A percentile compares a stretch with the other conserved stretches of the same genome.
Conservation (phyloP, 164 flowering plant species). For the Macadamia tetraphylla region DNA sequence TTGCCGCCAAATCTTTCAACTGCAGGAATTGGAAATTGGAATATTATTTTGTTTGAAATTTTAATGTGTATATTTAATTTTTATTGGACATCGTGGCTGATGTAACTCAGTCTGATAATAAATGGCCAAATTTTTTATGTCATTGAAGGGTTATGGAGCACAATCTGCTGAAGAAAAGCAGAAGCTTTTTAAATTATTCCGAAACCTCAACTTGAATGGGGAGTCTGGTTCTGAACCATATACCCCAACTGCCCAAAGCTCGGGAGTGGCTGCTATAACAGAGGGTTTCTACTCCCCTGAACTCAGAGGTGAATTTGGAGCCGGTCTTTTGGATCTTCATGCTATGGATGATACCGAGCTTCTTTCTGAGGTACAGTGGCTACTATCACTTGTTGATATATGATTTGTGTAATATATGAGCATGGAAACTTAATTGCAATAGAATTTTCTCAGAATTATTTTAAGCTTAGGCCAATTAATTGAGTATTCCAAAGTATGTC, state of each 20-base stretch:
- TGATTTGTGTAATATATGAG: background rate
- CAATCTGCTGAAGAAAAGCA: slow-evolving; percentile 98
- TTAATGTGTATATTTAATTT: background rate
- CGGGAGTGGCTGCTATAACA: slow-evolving; percentile 31
- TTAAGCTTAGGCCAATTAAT: too few species aligned
- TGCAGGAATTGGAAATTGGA: too few species aligned
- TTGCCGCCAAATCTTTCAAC: too few species aligned
- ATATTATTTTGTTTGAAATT: too few species aligned
- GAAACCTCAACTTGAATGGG: slow-evolving; percentile 81
- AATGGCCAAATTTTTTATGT: background rate
- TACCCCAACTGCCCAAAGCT: slow-evolving; percentile 64
- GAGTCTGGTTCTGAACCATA: slow-evolving; percentile 83
- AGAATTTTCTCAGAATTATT: too few species aligned
- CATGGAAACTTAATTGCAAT: background rate
- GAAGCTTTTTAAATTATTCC: slow-evolving; percentile 80
- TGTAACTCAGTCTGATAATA: background rate
- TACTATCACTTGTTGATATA: background rate
- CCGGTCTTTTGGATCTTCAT: slow-evolving; percentile 97
- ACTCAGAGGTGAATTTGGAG: slow-evolving; percentile 93
- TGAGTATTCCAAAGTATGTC: too few species aligned
- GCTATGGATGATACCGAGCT: slow-evolving; percentile 99
- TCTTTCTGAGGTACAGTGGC: slow-evolving; percentile 63
- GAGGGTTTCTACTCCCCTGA: slow-evolving; percentile 81
- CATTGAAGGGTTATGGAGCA: slow-evolving; percentile 84
- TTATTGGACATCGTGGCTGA: background rate